phyloP scores from a whole-genome alignment of 768 basidiomycete genomes.

The Astraeus odoratus region DNA sequence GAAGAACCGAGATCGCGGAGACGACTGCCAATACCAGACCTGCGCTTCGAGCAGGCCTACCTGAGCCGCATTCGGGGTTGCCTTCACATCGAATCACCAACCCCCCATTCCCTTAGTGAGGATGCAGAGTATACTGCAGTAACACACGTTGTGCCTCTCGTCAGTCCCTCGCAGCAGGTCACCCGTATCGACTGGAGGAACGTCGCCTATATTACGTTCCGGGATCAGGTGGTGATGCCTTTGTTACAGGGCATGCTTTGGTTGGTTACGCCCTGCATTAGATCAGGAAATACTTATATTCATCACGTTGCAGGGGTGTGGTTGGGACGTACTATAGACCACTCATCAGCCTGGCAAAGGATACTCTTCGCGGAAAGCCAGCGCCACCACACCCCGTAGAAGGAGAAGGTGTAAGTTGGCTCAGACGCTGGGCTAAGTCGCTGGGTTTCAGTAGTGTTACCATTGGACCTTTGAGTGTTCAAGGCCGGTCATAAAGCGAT shows the following conservation, averaged over 20 bases:
- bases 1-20: slow-evolving; percentile 19
- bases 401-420: slow-evolving; percentile 25
- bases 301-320: slow-evolving; percentile 19
- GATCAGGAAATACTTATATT: neutral
- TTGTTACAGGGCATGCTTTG: slow-evolving; percentile 61
- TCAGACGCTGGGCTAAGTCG: slow-evolving; percentile 23
- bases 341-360: slow-evolving; percentile 19
- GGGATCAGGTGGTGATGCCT: slow-evolving; percentile 65
- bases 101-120: slow-evolving; percentile 5
- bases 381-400: slow-evolving; percentile 13
- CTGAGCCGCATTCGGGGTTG: slow-evolving; percentile 51
- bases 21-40: slow-evolving; percentile 61
- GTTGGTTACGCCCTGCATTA: slow-evolving; percentile 31
- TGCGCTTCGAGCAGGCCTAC: slow-evolving; percentile 72
- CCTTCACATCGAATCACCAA: slow-evolving; percentile 34
- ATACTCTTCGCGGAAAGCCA: slow-evolving; percentile 10
- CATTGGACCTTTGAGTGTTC: slow-evolving; percentile 19
- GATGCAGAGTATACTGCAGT: slow-evolving; percentile 14
- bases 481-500: slow-evolving; percentile 1
- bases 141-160: slow-evolving; percentile 25
- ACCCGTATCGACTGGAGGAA: slow-evolving; percentile 49
- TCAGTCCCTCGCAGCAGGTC: slow-evolving; percentile 28
- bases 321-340: slow-evolving; percentile 27
- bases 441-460: slow-evolving; percentile 24
- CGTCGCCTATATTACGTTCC: slow-evolving; percentile 54